Base-by-base conservation (phyloP, 2,329 filamentous ascomycete genomes). In the Xylaria sp. region DNA sequence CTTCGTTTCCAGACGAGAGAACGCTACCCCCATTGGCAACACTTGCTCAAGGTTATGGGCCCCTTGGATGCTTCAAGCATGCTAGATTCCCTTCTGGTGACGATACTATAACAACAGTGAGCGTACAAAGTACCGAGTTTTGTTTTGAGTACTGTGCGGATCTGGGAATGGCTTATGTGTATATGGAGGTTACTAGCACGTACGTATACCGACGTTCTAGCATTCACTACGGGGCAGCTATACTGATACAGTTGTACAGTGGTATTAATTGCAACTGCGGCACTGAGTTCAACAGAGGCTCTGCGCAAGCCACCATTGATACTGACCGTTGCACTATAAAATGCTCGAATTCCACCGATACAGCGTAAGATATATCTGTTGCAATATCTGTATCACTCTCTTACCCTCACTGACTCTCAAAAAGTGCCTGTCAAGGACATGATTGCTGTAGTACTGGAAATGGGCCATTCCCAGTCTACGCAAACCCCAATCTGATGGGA, bases 401-500 rank as follows among this genome's bases (percentile, higher is more conserved):
- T 3, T 6, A 33, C 6, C 38, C 56, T 36, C 33, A 42, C 66
- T 49, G 44, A 65, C 6, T 46, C 70, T 74, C 63, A 70, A 63
- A 28, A 73, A 76, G 74, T 59, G 63, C 70, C 33, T 69, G 71
- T 38, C 31, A 20, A 0, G 69, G 72, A 2, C 65, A 71, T 38
- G 64, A 70, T 51, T 76, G 78, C 74, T 77, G 77, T 70, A 73
- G 61, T 31, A 54, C 31, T 7, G 63, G 31, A 38, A 63, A 70
- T 36, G 77, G 83, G 13, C 67, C 69, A 4, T 84, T 81, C 72
- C 83, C 86, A 65, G 80, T 87, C 38, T 81, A 84, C 26, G 84
- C 84, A 31, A 87, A 86, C 69, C 83, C 84, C 1, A 82, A 83
- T 2, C 75, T 86, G 42, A 83, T 85, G 63, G 77, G 79, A 7